A percentile compares a stretch with the other conserved stretches of the same genome.
These are phyloP conservation scores for Rhizopus stolonifer DNA, from an alignment of 371 early-diverging fungal genomes.

Conservation along the genomic window DNA sequence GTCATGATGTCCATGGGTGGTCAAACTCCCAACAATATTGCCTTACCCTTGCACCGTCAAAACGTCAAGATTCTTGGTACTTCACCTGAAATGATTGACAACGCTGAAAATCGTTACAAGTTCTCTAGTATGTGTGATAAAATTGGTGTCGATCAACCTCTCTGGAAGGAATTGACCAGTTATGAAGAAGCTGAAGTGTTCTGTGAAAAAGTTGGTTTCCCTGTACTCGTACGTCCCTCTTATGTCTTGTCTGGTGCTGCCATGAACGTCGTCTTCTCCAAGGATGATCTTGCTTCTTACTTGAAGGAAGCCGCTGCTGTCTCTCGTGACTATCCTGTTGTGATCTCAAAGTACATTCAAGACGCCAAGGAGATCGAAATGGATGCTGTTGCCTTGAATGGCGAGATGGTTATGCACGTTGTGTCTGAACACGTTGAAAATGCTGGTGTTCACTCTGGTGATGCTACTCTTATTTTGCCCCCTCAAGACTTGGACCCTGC, in stretches of 20 bases:
- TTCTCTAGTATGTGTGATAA: conserved; percentile 92
- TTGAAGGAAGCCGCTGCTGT: conserved; percentile 84
- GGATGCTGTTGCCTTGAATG: conserved; percentile 91
- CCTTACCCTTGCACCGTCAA: conserved; percentile 79
- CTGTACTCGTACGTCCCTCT: conserved; percentile 93
- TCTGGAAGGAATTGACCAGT: conserved; percentile 90
- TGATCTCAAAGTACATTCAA: conserved; percentile 93
- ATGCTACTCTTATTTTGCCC: conserved; percentile 92
- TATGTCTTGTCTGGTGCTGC: conserved; percentile 96
- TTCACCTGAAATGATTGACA: conserved; percentile 90
- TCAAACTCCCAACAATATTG: conserved; percentile 95
- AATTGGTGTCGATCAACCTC: conserved; percentile 93
- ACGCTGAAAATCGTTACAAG: conserved; percentile 93
- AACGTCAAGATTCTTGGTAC: conserved; percentile 92
- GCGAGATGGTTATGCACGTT: conserved; percentile 85
- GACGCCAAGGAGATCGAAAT: conserved; percentile 95
- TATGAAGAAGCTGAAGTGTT: conserved; percentile 81
- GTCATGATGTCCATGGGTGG: conserved; percentile 93
- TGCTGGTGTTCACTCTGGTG: conserved; percentile 97
- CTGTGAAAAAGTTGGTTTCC: conserved; percentile 84
- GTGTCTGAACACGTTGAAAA: conserved; percentile 95
- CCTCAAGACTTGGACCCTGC: conserved; percentile 89
- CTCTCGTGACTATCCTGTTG: conserved; percentile 90
- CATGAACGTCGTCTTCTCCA: conserved; percentile 90
- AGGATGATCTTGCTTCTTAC: conserved; percentile 76